phyloP scores from a whole-genome alignment of 805 yeast genomes.

The Candida dajiaensis region DNA sequence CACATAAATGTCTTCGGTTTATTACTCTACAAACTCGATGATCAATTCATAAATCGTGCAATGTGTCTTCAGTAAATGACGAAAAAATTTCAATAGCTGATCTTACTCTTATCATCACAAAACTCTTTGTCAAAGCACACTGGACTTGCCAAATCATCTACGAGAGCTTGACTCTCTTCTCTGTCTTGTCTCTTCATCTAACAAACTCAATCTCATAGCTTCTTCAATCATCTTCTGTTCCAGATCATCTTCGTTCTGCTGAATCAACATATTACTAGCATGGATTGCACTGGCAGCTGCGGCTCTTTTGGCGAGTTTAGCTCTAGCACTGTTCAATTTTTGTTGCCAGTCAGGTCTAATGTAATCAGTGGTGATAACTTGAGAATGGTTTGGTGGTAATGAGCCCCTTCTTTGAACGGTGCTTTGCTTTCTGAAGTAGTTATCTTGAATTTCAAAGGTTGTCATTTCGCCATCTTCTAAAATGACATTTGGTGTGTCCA shows the following conservation, averaged over 20 bases:
- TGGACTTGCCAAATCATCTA: background rate
- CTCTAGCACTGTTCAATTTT: conserved; percentile 64
- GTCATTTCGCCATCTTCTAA: conserved; percentile 9
- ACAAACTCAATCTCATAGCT: conserved; percentile 67
- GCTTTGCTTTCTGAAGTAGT: conserved; percentile 12
- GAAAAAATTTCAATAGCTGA: background rate
- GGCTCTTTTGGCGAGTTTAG: conserved; percentile 74
- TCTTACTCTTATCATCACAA: background rate
- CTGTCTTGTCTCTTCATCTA: conserved; percentile 60
- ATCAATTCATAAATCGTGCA: background rate
- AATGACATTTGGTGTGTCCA: conserved; percentile 1
- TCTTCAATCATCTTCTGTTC: conserved; percentile 82
- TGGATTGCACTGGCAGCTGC: conserved; percentile 95
- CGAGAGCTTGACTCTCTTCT: conserved; percentile 23
- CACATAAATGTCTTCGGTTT: background rate
- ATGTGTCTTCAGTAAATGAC: too few species aligned
- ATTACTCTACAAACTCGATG: background rate
- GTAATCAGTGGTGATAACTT: conserved; percentile 71
- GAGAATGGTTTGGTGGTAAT: conserved; percentile 58
- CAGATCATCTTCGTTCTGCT: conserved; percentile 33
- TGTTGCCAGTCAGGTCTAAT: conserved; percentile 93
- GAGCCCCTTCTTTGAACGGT: conserved; percentile 39
- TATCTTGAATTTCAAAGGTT: conserved; percentile 10
- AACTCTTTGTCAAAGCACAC: too few species aligned
- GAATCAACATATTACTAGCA: conserved; percentile 69